A percentile compares a stretch with the other conserved stretches of the same genome.
Evolutionary conservation across 2,329 filamentous ascomycete genomes (phyloP).

Genomic region (Penicillium sp.): DNA sequence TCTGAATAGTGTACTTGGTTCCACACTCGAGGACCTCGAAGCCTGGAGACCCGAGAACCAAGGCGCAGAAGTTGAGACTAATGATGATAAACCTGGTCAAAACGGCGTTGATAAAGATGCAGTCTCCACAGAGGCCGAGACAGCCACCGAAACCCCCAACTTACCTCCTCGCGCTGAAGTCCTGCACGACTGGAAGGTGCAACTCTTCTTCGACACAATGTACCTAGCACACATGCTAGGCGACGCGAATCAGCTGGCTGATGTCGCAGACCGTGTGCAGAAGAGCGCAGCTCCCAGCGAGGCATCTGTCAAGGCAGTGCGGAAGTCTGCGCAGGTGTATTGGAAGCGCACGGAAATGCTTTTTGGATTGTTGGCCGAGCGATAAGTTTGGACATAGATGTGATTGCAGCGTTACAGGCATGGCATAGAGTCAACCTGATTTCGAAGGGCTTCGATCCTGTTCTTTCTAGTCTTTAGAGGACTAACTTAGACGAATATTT

Average conservation of each 20-base stretch:
- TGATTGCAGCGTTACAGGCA: not conserved
- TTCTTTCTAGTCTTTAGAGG: not conserved
- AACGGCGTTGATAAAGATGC: conserved; percentile 6
- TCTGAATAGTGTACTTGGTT: conserved; percentile 36
- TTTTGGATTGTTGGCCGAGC: conserved; percentile 64
- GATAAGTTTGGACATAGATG: not conserved
- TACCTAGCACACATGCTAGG: conserved; percentile 31
- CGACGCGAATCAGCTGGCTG: conserved; percentile 41
- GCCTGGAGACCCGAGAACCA: conserved; percentile 2
- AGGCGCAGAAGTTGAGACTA: not conserved
- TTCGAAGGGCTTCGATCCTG: not conserved
- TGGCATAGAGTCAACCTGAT: not conserved
- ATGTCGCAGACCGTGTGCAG: conserved; percentile 43
- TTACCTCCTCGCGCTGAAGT: conserved; percentile 6
- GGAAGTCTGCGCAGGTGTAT: conserved; percentile 65
- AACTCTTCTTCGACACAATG: conserved; percentile 37
- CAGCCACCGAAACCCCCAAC: not conserved
- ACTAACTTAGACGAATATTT: not conserved
- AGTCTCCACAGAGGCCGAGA: conserved; percentile 1
- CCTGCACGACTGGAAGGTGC: conserved; percentile 32
- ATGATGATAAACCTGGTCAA: not conserved
- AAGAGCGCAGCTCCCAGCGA: conserved; percentile 48
- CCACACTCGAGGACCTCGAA: conserved; percentile 22
- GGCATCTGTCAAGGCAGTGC: conserved; percentile 50
- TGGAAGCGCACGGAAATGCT: conserved; percentile 77